These are phyloP conservation scores for Tremellales sp. DNA, from an alignment of 1,284 basidiomycete genomes.

Conservation along the genomic window DNA sequence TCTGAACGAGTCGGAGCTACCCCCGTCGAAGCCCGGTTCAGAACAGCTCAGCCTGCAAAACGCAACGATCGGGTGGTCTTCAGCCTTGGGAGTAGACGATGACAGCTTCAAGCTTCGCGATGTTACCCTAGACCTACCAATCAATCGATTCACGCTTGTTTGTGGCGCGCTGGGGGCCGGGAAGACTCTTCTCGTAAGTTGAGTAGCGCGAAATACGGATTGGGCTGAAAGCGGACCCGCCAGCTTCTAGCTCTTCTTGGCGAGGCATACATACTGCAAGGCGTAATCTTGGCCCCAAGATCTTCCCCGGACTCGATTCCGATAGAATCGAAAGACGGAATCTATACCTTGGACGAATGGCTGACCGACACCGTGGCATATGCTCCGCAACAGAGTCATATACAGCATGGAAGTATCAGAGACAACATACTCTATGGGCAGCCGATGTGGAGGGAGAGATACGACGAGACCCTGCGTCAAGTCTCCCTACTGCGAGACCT, in stretches of 20 bases:
- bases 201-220: background rate
- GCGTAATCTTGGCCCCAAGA: constrained; percentile 26
- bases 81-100: too few species aligned
- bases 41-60: too few species aligned
- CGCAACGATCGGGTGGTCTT: constrained; percentile 43
- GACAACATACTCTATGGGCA: constrained; percentile 50
- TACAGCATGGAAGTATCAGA: constrained; percentile 45
- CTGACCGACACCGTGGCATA: constrained; percentile 39
- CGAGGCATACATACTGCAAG: constrained; percentile 31
- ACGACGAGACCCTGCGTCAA: constrained; percentile 38
- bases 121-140: constrained; percentile 35
- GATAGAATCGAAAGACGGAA: constrained; percentile 14
- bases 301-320: constrained; percentile 29
- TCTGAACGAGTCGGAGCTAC: constrained; percentile 41
- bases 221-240: too few species aligned
- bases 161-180: constrained; percentile 46
- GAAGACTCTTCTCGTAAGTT: constrained; percentile 45
- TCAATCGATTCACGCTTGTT: constrained; percentile 36
- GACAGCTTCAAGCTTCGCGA: too few species aligned
- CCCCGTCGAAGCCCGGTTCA: too few species aligned
- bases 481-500: constrained; percentile 43
- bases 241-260: constrained; percentile 44
- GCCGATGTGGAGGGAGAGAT: constrained; percentile 44
- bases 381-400: constrained; percentile 45
- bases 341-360: constrained; percentile 35